Evolutionary conservation across 768 basidiomycete genomes (phyloP), one percentile per base, ranked within the genome.

Genomic region (Tricholoma flavovirens): DNA sequence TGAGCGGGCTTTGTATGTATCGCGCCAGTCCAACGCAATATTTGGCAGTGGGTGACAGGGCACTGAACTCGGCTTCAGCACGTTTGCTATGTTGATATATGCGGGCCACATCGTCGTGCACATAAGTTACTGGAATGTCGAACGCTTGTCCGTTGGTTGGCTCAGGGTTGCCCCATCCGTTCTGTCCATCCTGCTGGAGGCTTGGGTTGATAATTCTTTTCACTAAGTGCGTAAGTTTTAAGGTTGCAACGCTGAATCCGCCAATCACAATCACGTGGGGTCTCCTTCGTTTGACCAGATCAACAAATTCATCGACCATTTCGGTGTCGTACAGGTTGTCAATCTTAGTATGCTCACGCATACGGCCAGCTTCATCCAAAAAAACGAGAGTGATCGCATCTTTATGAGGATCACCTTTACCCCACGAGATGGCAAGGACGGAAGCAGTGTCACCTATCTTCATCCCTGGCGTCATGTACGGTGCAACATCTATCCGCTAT

Each of bases 11-110:
- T 72, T 98, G 97, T 5, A 83, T 79, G 64, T 94, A 98, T 56
- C 97, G 85, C 36, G 93, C 95, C 60, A 99, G 75, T 52, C 93
- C 97, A 49, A 98, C 79, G 65, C 96, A 98, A 66, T 98, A 99
- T 69, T 91, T 90, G 32, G 87, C 88, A 46, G 87, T 85, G 4
- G 82, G 73, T 0, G 91, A 83, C 42, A 96, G 74, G 0, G 86
- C 77, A 49, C 85, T 83, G 65, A 92, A 93, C 71, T 98, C 97
- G 51, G 85, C 84, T 26, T 80, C 76, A 2, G 92, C 92, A 35
- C 95, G 87, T 56, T 84, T 80, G 65, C 90, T 93, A 66, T 94
- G 87, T 71, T 95, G 93, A 70, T 93, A 98, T 42, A 98, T 84
- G 42, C 96, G 81, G 12, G 97, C 97, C 33, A 96, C 87, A 55